A percentile compares a stretch with the other conserved stretches of the same genome.
These are phyloP conservation scores for Diaporthe sp. DNA, from an alignment of 2,329 filamentous ascomycete species.

Conservation along the genomic window DNA sequence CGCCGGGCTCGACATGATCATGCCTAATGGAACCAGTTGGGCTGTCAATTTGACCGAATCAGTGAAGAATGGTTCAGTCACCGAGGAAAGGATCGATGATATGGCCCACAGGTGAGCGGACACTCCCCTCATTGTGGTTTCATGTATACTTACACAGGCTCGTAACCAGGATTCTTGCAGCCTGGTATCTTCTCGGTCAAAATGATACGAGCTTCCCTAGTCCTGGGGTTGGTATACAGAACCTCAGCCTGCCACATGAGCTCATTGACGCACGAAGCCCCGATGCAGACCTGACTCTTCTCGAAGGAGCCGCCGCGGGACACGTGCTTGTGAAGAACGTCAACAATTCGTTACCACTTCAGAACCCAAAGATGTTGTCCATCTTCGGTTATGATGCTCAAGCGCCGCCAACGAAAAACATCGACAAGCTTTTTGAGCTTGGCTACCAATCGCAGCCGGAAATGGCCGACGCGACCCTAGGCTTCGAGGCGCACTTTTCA, in stretches of 20 bases:
- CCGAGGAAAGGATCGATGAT: slow-evolving; percentile 79
- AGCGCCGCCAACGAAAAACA: slow-evolving; percentile 61
- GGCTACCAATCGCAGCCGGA: slow-evolving; percentile 63
- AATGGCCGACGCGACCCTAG: slow-evolving; percentile 60
- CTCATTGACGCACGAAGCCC: slow-evolving; percentile 65
- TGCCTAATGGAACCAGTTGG: slow-evolving; percentile 66
- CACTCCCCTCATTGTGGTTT: slow-evolving; percentile 48
- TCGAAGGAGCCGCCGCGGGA: slow-evolving; percentile 70
- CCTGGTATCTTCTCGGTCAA: slow-evolving; percentile 71
- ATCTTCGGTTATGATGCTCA: slow-evolving; percentile 77
- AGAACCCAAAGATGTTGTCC: slow-evolving; percentile 68
- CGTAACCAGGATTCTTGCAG: slow-evolving; percentile 70
- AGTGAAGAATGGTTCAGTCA: slow-evolving; percentile 82
- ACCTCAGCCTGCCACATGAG: slow-evolving; percentile 64
- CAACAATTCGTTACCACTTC: slow-evolving; percentile 73
- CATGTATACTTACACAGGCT: neutral
- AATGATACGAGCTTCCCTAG: slow-evolving; percentile 57
- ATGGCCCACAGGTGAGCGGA: slow-evolving; percentile 79
- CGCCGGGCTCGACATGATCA: slow-evolving; percentile 78
- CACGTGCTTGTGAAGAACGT: slow-evolving; percentile 86
- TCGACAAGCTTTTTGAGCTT: slow-evolving; percentile 58
- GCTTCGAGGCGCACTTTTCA: slow-evolving; percentile 59
- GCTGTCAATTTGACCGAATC: slow-evolving; percentile 80
- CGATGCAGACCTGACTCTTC: slow-evolving; percentile 57
- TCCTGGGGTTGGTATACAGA: slow-evolving; percentile 71